Percentiles rank a stretch among this genome's conserved stretches.
phyloP scores from a whole-genome alignment of 2,329 filamentous ascomycete genomes.

The Colletotrichum abscissum region DNA sequence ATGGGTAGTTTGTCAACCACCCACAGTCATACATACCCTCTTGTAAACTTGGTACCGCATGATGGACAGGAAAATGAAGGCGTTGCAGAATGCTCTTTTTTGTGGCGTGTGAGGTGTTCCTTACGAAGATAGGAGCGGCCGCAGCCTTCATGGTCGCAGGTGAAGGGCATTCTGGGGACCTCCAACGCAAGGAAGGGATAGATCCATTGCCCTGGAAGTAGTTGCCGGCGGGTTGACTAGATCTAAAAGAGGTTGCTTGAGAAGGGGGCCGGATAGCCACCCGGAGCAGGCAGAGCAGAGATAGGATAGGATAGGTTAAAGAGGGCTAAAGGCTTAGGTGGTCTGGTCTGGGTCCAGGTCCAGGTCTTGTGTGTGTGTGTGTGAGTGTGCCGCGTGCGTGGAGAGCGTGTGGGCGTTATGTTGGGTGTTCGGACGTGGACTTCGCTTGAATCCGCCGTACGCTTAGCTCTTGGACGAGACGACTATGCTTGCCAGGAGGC shows the following conservation, averaged over 20 bases:
- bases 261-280: not conserved
- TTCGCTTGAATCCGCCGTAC: slow-evolving; percentile 13
- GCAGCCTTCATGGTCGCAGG: slow-evolving; percentile 27
- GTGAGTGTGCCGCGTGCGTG: not conserved
- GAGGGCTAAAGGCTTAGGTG: too few species aligned
- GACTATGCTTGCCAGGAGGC: too few species aligned
- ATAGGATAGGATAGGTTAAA: not conserved
- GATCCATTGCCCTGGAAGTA: slow-evolving; percentile 18
- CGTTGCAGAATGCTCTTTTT: slow-evolving; percentile 17
- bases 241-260: not conserved
- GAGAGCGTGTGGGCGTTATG: not conserved
- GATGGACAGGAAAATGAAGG: slow-evolving; percentile 23
- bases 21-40: slow-evolving; percentile 16
- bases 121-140: slow-evolving; percentile 32
- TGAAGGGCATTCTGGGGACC: slow-evolving; percentile 24
- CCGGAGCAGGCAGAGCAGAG: not conserved
- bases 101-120: slow-evolving; percentile 31
- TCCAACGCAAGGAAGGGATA: not conserved
- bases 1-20: not conserved
- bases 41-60: slow-evolving; percentile 23
- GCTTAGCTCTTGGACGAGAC: not conserved
- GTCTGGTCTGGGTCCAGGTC: not conserved
- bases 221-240: not conserved
- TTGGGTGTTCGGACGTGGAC: slow-evolving; percentile 15
- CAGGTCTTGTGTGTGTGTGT: too few species aligned